Evolutionary conservation across 805 yeast genomes (phyloP).

Genomic region (Candida sithepensis): DNA sequence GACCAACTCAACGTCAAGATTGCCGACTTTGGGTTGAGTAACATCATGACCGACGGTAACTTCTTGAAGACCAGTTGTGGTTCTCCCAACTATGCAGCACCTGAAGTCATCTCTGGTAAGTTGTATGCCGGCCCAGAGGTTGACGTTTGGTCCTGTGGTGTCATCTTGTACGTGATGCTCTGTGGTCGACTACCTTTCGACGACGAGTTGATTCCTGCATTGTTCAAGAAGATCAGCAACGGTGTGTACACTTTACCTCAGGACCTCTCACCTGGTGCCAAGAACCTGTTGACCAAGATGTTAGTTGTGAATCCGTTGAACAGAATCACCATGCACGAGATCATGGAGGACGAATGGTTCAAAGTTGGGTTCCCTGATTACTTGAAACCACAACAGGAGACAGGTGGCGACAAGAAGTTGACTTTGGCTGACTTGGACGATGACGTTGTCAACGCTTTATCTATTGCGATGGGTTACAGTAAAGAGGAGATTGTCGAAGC

Average conservation of each 20-base stretch:
- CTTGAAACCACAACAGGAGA: slow-evolving; percentile 57
- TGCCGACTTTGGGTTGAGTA: slow-evolving; percentile 93
- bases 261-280: slow-evolving; percentile 81
- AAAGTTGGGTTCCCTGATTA: slow-evolving; percentile 76
- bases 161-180: slow-evolving; percentile 89
- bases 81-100: slow-evolving; percentile 96
- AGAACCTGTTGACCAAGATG: slow-evolving; percentile 79
- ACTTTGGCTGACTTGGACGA: slow-evolving; percentile 55
- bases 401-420: slow-evolving; percentile 26
- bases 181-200: slow-evolving; percentile 96
- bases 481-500: slow-evolving; percentile 78
- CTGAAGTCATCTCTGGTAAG: slow-evolving; percentile 93
- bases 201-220: slow-evolving; percentile 92
- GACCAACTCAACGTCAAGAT: slow-evolving; percentile 89
- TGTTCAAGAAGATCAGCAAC: slow-evolving; percentile 86
- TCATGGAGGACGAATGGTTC: slow-evolving; percentile 94
- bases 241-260: slow-evolving; percentile 92
- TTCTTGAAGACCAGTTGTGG: slow-evolving; percentile 94
- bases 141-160: slow-evolving; percentile 98
- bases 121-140: slow-evolving; percentile 97
- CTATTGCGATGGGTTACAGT: slow-evolving; percentile 85
- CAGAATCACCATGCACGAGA: slow-evolving; percentile 88
- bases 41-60: slow-evolving; percentile 97
- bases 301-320: slow-evolving; percentile 91
- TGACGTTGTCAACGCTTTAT: slow-evolving; percentile 68